Conservation (phyloP, 139 green algal genomes). For the Dunaliella primolecta region DNA sequence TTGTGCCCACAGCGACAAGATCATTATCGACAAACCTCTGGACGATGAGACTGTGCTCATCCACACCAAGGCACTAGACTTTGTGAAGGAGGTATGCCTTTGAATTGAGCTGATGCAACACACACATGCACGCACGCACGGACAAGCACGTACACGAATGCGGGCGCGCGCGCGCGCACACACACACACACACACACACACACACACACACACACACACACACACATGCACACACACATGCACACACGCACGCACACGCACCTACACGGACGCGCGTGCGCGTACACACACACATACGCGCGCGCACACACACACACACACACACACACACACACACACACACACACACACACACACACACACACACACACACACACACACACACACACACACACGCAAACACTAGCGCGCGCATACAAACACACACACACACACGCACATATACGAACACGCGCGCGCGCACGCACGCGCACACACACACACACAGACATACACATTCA, state of each 20-base stretch:
- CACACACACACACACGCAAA: background rate
- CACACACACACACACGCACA: background rate
- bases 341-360: background rate
- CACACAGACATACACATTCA: background rate
- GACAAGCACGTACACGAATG: background rate
- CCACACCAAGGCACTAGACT: constrained; percentile 15
- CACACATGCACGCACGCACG: background rate
- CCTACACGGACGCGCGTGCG: background rate
- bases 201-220: background rate
- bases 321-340: background rate
- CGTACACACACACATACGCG: too few relatives aligned
- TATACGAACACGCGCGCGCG: background rate
- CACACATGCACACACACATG: background rate
- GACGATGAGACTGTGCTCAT: constrained; percentile 46
- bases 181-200: background rate
- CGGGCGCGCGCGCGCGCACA: background rate
- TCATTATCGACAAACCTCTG: constrained; percentile 45
- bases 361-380: background rate
- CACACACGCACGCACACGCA: background rate
- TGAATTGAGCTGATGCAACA: constrained; percentile 7
- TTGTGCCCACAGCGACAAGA: constrained; percentile 23
- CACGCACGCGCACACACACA: background rate
- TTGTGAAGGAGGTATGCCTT: constrained; percentile 26
- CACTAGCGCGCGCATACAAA: background rate
- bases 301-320: background rate